Evolutionary conservation across 768 basidiomycete genomes (phyloP), one percentile per base, ranked within the genome.

Genomic region (Rhodotorula paludigena): DNA sequence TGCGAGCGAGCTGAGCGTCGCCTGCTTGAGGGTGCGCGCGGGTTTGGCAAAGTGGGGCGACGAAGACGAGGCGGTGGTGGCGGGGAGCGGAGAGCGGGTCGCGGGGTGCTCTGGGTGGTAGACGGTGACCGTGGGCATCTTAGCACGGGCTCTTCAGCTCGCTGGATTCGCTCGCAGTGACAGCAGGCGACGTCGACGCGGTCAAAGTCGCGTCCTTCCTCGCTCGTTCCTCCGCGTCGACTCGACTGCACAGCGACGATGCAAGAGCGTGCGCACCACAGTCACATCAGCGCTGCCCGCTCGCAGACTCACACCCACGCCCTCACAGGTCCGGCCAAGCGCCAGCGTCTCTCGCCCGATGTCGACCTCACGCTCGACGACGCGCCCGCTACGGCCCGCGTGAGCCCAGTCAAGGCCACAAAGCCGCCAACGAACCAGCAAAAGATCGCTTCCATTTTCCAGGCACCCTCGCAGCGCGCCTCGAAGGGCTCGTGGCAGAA

Each of bases 371-470:
- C 10, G 25, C 7, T 10, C 42, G 35, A 54, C 35, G n/a, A 21
- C n/a, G 23, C 11, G 20, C 16, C 33, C 21, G 1, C 35, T 11
- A 18, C 53, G 30, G 3, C 35, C 11, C 3, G 21, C 23, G 36
- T 10, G 21, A 25, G n/a, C 38, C 8, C 11, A 7, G 14, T 14
- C 9, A 20, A 18, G 14, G 38, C 54, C n/a, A 39, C 15, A 10
- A 28, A 16, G 5, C 21, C 38, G 0, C 23, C 5, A 20, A 54
- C 53, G 11, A n/a, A 47, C 25, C 35, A 57, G 16, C 5, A 12
- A 12, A 58, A 41, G 36, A 16, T 68, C 11, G 66, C 66, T 3
- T 30, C 57, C 9, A 44, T 68, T 44, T 64, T 68, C 47, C 11
- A 2, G 2, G 54, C 58, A 38, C 15, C 33, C 16, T 7, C 21